These are phyloP conservation scores for Metschnikowia lunata DNA, from an alignment of 805 yeast species.

Conservation along the genomic window DNA sequence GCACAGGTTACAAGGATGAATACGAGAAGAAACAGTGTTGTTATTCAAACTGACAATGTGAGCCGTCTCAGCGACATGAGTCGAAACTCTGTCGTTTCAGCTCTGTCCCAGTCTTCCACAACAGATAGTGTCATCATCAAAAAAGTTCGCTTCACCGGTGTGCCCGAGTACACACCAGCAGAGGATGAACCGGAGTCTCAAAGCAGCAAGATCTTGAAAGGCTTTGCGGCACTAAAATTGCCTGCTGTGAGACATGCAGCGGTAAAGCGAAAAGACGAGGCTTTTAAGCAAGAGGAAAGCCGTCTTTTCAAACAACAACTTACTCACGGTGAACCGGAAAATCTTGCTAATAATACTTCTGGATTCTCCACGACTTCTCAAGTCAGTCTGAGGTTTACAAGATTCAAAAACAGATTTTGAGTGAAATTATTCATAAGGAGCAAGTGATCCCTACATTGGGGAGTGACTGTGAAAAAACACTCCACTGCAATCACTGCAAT, in stretches of 20 bases:
- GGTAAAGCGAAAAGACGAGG: constrained; percentile 33
- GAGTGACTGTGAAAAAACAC: neutral
- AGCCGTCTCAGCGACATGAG: constrained; percentile 4
- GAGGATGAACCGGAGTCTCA: constrained; percentile 53
- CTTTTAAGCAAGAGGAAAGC: constrained; percentile 39
- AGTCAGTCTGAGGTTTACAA: constrained; percentile 10
- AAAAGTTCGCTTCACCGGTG: constrained; percentile 51
- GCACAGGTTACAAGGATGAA: constrained; percentile 15
- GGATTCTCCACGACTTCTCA: constrained; percentile 1
- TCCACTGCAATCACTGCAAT: too few species aligned
- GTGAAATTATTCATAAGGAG: neutral
- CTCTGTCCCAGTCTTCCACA: constrained; percentile 13
- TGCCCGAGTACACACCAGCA: constrained; percentile 45
- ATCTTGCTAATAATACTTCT: neutral
- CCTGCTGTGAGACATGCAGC: constrained; percentile 8
- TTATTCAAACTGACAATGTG: constrained; percentile 11
- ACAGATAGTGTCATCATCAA: constrained; percentile 21
- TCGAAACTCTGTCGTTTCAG: constrained; percentile 1
- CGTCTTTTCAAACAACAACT: constrained; percentile 25
- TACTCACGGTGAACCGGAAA: neutral
- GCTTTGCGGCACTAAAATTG: constrained; percentile 34
- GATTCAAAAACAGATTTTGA: constrained; percentile 12
- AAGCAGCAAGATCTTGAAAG: constrained; percentile 31
- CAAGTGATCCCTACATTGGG: neutral
- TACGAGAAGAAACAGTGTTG: constrained; percentile 27